phyloP scores from a whole-genome alignment of 2,329 filamentous ascomycete genomes.

The Pseudonectria buxi region DNA sequence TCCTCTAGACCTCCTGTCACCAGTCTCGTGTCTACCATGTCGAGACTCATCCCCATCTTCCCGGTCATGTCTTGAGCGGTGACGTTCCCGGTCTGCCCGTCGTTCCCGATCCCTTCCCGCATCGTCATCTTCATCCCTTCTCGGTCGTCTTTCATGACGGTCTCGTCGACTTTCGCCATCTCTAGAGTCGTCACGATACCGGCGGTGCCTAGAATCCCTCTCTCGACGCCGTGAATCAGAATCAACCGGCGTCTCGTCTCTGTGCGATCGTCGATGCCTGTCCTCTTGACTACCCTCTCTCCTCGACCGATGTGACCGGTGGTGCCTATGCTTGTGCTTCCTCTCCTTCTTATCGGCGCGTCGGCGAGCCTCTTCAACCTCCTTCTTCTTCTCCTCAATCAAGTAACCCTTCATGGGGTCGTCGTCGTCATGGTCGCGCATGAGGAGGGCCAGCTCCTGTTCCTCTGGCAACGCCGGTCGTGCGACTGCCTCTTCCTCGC shows the following conservation, averaged over 20 bases:
- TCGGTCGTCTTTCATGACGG: slow-evolving; percentile 11
- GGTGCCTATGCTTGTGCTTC: slow-evolving; percentile 42
- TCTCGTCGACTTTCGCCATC: slow-evolving; percentile 22
- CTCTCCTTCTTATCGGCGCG: slow-evolving; percentile 41
- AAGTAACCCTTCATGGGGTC: slow-evolving; percentile 95
- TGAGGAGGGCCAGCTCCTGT: slow-evolving; percentile 65
- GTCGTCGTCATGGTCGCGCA: slow-evolving; percentile 81
- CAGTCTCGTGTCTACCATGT: slow-evolving; percentile 16
- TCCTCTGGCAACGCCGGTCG: slow-evolving; percentile 74
- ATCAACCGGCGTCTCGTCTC: slow-evolving; percentile 30
- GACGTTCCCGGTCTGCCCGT: slow-evolving; percentile 15
- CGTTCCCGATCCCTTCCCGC: slow-evolving; percentile 19
- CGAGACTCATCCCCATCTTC: slow-evolving; percentile 24
- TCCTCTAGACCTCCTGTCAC: slow-evolving; percentile 17
- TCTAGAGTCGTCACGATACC: slow-evolving; percentile 22
- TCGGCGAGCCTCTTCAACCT: slow-evolving; percentile 64
- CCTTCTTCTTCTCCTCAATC: slow-evolving; percentile 84
- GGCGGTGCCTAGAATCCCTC: slow-evolving; percentile 23
- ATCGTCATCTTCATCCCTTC: slow-evolving; percentile 18
- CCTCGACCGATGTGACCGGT: slow-evolving; percentile 38
- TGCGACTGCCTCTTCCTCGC: slow-evolving; percentile 37
- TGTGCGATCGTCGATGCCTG: slow-evolving; percentile 27
- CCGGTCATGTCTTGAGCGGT: slow-evolving; percentile 22
- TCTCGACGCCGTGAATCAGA: slow-evolving; percentile 21
- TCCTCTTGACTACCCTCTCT: slow-evolving; percentile 27